Conservation (phyloP, 2,329 filamentous ascomycete species). For the Aspergillus persii region DNA sequence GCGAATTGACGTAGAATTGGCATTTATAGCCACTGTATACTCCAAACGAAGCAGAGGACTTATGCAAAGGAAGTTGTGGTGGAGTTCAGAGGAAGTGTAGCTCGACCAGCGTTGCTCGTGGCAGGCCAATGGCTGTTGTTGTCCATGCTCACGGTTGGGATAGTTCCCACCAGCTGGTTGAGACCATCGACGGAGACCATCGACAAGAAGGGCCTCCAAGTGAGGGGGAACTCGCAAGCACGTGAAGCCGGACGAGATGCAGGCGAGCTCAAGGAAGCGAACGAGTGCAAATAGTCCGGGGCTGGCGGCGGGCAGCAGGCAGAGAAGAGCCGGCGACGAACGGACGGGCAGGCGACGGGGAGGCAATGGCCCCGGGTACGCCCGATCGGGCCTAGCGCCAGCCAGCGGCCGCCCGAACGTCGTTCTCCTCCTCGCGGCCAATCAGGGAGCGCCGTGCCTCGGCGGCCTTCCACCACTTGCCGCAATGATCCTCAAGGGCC, state of each 20-base stretch:
- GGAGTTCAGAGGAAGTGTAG: background rate
- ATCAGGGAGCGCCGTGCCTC: slow-evolving; percentile 28
- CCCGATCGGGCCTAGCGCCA: slow-evolving; percentile 33
- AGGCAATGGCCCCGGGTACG: background rate
- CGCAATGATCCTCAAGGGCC: slow-evolving; percentile 29
- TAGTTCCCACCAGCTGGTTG: background rate
- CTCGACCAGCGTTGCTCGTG: background rate
- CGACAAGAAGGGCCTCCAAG: too few relatives aligned
- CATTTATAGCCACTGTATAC: too few relatives aligned
- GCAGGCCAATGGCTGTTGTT: background rate
- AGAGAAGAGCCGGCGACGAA: background rate
- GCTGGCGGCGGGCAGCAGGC: slow-evolving; percentile 25
- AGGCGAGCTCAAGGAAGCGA: slow-evolving; percentile 50
- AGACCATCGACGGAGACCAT: background rate
- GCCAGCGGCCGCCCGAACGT: slow-evolving; percentile 14
- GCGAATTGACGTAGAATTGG: too few relatives aligned
- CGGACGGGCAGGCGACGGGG: slow-evolving; percentile 23
- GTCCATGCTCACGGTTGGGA: background rate
- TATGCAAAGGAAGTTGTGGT: background rate
- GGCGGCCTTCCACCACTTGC: slow-evolving; percentile 33
- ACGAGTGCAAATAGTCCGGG: slow-evolving; percentile 64
- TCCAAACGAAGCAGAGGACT: too few relatives aligned
- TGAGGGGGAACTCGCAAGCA: too few relatives aligned
- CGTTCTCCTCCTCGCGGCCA: slow-evolving; percentile 38
- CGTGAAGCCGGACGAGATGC: slow-evolving; percentile 31